Evolutionary conservation across 2,329 filamentous ascomycete genomes (phyloP), one percentile per base, ranked within the genome.

Genomic region (Remersonia thermophila): DNA sequence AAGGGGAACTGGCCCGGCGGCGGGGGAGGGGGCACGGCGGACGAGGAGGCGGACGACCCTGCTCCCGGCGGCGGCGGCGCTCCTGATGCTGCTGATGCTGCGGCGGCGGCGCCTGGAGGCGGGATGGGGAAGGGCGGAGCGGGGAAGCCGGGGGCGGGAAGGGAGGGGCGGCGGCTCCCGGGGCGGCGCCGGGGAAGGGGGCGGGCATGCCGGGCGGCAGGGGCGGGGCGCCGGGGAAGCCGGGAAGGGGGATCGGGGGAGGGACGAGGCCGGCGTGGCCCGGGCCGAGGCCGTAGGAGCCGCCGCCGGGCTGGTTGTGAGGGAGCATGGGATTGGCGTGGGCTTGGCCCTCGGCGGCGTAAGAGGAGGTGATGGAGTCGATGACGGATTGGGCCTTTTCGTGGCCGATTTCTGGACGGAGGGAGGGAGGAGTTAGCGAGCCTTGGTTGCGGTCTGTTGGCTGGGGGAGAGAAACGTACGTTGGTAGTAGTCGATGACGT

Each of bases 321-420:
- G 68, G 72, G 33, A 89, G 75, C 76, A 91, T 85, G 35, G 83
- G 87, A 59, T 93, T 95, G 43, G 77, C 76, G 53, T 78, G 76
- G 46, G 80, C 77, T 59, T 95, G 86, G 52, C 91, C 91, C 64
- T 93, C 91, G 49, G 85, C 86, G 46, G 83, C 84, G 65, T 98
- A 96, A 27, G 87, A 94, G 30, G 79, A 84, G 29, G 91, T 96
- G 61, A 98, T 98, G 51, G 82, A 89, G 65, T 98, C 91, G 57
- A 98, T 98, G 51, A 98, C 91, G 33, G 83, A 91, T 63, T 98
- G 91, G 41, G 91, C 89, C 66, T 96, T 94, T 64, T 96, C 91
- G 61, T 95, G 89, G 32, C 89, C 91, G 58, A 98, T 96, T 66
- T 96, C 84, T 89, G 54, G 7, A 23, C 4, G n/a, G 35, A 32